Base-by-base conservation (phyloP, 768 basidiomycete species). In the Pilatotrama ljubarskyi region DNA sequence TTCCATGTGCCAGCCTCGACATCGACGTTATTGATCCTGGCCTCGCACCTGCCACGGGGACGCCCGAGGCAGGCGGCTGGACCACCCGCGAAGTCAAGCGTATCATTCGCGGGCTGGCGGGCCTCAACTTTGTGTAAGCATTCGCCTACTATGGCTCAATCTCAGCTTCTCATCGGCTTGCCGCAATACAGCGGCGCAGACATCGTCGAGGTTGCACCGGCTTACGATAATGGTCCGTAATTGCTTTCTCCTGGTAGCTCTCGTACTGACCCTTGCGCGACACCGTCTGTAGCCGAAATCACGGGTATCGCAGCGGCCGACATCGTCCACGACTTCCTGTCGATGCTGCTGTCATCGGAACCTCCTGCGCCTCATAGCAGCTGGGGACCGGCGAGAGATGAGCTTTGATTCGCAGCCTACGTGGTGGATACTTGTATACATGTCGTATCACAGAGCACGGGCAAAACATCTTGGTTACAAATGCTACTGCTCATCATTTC, bases 1-100 rank as follows among this genome's bases (percentile, higher is more conserved):
- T 18, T 7, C 25, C 42, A 13, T 29, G 17, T 11, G 8, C 36
- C 29, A 89, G 87, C 69, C 72, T 92, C 50, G 91, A 93, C 71
- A 93, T 93, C 24, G 91, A 93, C 72, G 88, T 90, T 13, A 81
- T 92, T 66, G 91, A 93, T 75, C 91, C 91, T 47, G 85, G 85
- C 32, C 70, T 91, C 59, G 91, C 91, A 32, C 91, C 91, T 47
- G 91, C 84, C 7, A 90, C 92, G 57, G 90, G 91, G 14, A 93
- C 91, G 1, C 91, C 91, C 14, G 91, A 93, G 71, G 79, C 87
- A 2, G 91, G 91, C 32, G 91, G 91, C 13, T 92, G 89, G 90
- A 91, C 91, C 3, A 86, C 84, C 18, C 83, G 91, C 48, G 91
- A 93, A 73, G 78, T 91, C 41, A 91, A 92, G 67, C 82, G 88